phyloP scores from a whole-genome alignment of 108 stramenopile species.

The Pseudonitzschia multiseries region DNA sequence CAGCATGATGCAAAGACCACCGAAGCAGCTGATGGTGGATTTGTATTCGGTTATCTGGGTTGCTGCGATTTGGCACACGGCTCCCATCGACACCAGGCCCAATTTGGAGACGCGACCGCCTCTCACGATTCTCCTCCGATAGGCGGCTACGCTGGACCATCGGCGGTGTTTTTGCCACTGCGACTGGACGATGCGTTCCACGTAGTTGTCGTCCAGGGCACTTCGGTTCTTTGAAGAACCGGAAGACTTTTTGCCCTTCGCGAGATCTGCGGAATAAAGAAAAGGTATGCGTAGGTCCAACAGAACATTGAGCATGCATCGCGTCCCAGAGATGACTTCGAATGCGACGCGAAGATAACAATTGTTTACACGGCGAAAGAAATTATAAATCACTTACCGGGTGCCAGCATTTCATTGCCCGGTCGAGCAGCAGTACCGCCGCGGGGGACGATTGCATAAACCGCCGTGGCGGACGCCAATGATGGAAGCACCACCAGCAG shows the following conservation, averaged over 20 bases:
- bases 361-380: neutral
- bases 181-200: conserved; percentile 1
- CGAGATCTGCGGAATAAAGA: too few relatives aligned
- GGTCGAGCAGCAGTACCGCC: neutral
- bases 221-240: too few relatives aligned
- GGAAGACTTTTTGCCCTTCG: too few relatives aligned
- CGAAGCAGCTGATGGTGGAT: neutral
- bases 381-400: neutral
- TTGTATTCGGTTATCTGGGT: neutral
- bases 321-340: too few relatives aligned
- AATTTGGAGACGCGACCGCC: neutral
- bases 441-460: neutral
- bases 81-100: neutral
- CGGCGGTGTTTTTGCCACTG: conserved; percentile 10
- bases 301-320: too few relatives aligned
- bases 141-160: neutral
- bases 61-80: neutral
- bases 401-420: neutral
- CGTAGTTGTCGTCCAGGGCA: neutral
- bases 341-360: neutral
- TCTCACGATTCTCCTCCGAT: neutral
- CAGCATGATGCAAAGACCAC: neutral
- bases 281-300: too few relatives aligned
- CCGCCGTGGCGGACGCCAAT: neutral
- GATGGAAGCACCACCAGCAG: neutral